Evolutionary conservation across 2,329 filamentous ascomycete species (phyloP).

Genomic region (Hymenoscyphus scutula): DNA sequence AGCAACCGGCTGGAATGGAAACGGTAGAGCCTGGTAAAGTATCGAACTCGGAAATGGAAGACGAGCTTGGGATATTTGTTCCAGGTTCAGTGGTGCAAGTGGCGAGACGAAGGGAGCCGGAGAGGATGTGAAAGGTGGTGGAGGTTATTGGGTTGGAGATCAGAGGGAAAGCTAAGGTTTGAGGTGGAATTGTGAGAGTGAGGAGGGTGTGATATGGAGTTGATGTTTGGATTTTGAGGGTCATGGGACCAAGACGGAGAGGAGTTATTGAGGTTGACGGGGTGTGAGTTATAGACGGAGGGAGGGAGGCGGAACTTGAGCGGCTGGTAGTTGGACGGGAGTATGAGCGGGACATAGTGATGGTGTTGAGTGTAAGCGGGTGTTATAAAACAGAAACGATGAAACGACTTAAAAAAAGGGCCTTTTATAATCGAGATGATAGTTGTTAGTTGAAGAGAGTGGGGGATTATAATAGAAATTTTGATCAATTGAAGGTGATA

Average conservation of each 20-base stretch:
- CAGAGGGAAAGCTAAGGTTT: constrained; percentile 8
- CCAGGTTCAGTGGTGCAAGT: neutral
- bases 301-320: neutral
- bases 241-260: constrained; percentile 7
- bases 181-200: constrained; percentile 8
- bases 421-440: neutral
- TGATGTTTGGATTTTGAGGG: constrained; percentile 6
- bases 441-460: neutral
- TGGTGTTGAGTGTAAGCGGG: neutral
- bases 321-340: neutral
- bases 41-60: neutral
- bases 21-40: neutral
- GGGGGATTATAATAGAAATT: neutral
- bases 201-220: neutral
- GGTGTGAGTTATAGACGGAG: constrained; percentile 9
- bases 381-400: too few relatives aligned
- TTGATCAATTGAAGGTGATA: neutral
- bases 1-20: constrained; percentile 4
- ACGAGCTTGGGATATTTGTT: neutral
- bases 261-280: neutral
- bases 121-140: constrained; percentile 9
- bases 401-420: too few relatives aligned
- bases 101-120: constrained; percentile 6
- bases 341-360: neutral
- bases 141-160: constrained; percentile 4